Evolutionary conservation across 2,329 filamentous ascomycete genomes (phyloP).

Genomic region (Ophiocordyceps robertsii): DNA sequence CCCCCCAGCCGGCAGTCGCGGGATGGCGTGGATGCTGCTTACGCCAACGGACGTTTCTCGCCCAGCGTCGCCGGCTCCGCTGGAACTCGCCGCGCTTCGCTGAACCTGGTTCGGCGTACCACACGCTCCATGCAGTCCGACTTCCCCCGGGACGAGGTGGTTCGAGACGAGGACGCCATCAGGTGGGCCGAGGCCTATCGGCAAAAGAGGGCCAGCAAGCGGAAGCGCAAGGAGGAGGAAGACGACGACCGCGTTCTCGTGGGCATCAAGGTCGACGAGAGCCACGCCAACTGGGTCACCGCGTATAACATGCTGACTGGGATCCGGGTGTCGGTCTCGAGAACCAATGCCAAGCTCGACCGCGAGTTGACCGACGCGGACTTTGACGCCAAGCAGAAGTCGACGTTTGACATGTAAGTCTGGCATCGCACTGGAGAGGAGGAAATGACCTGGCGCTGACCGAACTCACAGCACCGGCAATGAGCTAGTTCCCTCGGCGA

Average conservation of each 20-base stretch:
- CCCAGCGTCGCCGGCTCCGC: slow-evolving; percentile 42
- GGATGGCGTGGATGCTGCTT: slow-evolving; percentile 54
- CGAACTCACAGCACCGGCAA: slow-evolving; percentile 62
- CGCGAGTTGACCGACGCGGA: slow-evolving; percentile 80
- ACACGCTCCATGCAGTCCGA: slow-evolving; percentile 83
- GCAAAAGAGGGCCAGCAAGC: slow-evolving; percentile 80
- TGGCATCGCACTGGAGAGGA: too few species aligned
- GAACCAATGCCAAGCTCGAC: slow-evolving; percentile 94
- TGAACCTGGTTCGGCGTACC: slow-evolving; percentile 65
- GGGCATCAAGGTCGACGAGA: slow-evolving; percentile 94
- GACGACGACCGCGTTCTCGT: slow-evolving; percentile 92
- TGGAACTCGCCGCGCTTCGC: slow-evolving; percentile 61
- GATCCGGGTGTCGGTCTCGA: slow-evolving; percentile 90
- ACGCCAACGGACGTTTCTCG: slow-evolving; percentile 71
- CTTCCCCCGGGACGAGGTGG: slow-evolving; percentile 66
- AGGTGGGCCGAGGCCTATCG: slow-evolving; percentile 88
- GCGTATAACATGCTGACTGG: slow-evolving; percentile 99
- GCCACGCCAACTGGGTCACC: slow-evolving; percentile 92
- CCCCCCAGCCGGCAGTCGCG: slow-evolving; percentile 54
- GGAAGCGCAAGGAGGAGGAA: slow-evolving; percentile 69
- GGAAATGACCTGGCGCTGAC: not conserved
- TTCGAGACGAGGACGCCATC: slow-evolving; percentile 78
- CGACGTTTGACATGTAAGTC: slow-evolving; percentile 85
- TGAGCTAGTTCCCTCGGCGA: slow-evolving; percentile 91
- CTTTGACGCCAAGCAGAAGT: slow-evolving; percentile 91